phyloP scores from a whole-genome alignment of 345 rosid species.

The Nasturtium officinale region DNA sequence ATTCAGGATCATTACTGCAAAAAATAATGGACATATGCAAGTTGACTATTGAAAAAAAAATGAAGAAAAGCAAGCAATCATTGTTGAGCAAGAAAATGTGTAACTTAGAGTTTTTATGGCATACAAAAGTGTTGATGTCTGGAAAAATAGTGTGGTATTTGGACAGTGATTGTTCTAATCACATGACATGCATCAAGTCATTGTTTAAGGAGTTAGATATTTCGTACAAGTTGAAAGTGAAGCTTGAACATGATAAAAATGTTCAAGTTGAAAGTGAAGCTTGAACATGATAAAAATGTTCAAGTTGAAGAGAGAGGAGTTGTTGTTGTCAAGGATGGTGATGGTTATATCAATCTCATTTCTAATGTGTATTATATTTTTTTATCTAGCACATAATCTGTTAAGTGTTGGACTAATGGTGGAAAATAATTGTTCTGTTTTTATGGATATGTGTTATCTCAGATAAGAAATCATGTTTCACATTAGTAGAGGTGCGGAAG shows the following conservation, averaged over 20 bases:
- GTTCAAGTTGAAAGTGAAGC: constrained; percentile 9
- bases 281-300: constrained; percentile 4
- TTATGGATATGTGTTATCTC: not conserved
- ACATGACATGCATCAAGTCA: not conserved
- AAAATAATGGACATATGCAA: not conserved
- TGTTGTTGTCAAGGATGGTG: not conserved
- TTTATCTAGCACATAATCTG: not conserved
- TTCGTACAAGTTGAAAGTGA: too few species aligned
- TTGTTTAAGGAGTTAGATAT: constrained; percentile 16
- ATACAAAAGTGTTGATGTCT: not conserved
- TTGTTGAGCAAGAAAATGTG: not conserved
- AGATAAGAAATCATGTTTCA: not conserved
- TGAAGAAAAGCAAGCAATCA: not conserved
- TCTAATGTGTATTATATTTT: not conserved
- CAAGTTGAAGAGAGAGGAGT: not conserved
- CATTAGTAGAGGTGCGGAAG: not conserved
- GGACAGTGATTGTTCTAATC: constrained; percentile 7
- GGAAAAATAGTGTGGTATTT: not conserved
- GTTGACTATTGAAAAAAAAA: not conserved
- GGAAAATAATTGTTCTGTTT: not conserved
- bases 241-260: too few species aligned
- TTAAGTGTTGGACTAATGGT: not conserved
- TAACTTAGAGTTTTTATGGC: not conserved
- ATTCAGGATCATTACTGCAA: constrained; percentile 7
- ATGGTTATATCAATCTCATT: constrained; percentile 12